A percentile compares a stretch with the other conserved stretches of the same genome.
Conservation (phyloP, 768 basidiomycete genomes). For the Amanita exitialis region DNA sequence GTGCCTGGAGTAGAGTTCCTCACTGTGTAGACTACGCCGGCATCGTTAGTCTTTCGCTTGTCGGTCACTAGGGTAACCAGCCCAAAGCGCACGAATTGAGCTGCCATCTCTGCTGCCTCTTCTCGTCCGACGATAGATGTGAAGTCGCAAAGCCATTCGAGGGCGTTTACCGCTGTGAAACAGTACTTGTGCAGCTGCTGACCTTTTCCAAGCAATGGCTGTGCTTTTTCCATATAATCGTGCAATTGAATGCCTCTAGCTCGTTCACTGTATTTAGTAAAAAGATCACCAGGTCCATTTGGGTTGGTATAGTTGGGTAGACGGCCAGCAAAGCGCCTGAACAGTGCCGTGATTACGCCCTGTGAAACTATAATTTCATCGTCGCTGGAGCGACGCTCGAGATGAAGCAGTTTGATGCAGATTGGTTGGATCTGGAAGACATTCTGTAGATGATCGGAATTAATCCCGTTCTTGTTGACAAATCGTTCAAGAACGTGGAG, state of each 20-base stretch:
- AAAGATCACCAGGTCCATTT: conserved; percentile 42
- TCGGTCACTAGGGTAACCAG: conserved; percentile 84
- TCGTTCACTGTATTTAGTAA: conserved; percentile 70
- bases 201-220: conserved; percentile 39
- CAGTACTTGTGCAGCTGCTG: conserved; percentile 53
- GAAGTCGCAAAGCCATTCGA: conserved; percentile 98
- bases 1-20: conserved; percentile 70
- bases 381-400: conserved; percentile 85
- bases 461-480: conserved; percentile 98
- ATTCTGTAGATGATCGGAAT: conserved; percentile 80
- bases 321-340: conserved; percentile 90
- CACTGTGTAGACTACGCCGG: conserved; percentile 88
- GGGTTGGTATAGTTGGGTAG: conserved; percentile 66
- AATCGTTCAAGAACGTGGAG: conserved; percentile 99
- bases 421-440: conserved; percentile 92
- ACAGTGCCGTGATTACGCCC: conserved; percentile 88
- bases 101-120: conserved; percentile 95
- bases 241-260: conserved; percentile 63
- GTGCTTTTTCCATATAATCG: conserved; percentile 62
- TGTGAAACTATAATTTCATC: conserved; percentile 97
- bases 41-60: conserved; percentile 85
- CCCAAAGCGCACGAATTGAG: conserved; percentile 94
- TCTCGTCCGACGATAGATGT: conserved; percentile 93
- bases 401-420: conserved; percentile 94
- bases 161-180: conserved; percentile 77